Evolutionary conservation across 768 basidiomycete species (phyloP).

Genomic region (Mycena pura): DNA sequence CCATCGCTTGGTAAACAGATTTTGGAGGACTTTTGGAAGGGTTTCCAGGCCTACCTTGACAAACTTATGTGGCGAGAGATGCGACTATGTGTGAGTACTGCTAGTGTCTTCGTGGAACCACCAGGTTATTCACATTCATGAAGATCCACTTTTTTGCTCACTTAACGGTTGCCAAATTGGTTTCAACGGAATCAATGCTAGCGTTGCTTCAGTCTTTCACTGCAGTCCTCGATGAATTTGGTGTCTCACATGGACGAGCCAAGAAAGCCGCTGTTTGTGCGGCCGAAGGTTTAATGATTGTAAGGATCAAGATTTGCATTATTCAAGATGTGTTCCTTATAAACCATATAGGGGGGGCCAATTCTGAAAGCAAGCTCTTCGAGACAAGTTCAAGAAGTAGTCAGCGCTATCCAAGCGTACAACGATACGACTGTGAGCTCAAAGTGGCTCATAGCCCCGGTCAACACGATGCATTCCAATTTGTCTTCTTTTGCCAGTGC

Average conservation of each 20-base stretch:
- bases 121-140: background rate
- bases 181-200: conserved; percentile 81
- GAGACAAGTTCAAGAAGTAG: conserved; percentile 68
- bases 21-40: conserved; percentile 89
- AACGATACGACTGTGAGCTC: conserved; percentile 63
- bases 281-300: conserved; percentile 81
- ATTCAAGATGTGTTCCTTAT: background rate
- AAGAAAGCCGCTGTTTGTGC: conserved; percentile 83
- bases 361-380: conserved; percentile 66
- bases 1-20: conserved; percentile 71
- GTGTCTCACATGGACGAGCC: conserved; percentile 84
- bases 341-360: conserved; percentile 63
- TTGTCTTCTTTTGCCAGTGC: conserved; percentile 52
- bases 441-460: conserved; percentile 73
- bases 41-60: conserved; percentile 88
- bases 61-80: conserved; percentile 91
- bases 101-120: background rate
- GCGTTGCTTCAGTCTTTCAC: conserved; percentile 84
- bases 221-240: conserved; percentile 88
- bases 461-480: conserved; percentile 57
- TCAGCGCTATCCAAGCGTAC: conserved; percentile 74
- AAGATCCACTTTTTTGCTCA: conserved; percentile 96
- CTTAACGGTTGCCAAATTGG: conserved; percentile 74
- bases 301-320: conserved; percentile 34
- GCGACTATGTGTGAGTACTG: conserved; percentile 76